phyloP scores from a whole-genome alignment of 768 basidiomycete genomes.

The Coprinopsis strossmayeri region DNA sequence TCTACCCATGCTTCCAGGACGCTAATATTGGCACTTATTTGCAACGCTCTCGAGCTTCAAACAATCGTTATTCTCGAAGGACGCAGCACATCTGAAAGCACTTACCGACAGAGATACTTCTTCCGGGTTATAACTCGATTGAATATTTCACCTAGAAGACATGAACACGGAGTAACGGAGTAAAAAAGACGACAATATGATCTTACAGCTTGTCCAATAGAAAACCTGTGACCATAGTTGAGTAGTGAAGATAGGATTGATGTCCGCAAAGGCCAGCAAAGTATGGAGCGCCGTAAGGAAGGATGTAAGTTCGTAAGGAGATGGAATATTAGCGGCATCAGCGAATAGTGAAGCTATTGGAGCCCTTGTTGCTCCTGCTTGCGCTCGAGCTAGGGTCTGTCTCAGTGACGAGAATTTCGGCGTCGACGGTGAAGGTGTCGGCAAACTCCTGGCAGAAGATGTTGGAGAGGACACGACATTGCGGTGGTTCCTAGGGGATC shows the following conservation, averaged over 20 bases:
- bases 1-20: constrained; percentile 90
- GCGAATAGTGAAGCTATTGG: constrained; percentile 46
- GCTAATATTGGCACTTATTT: constrained; percentile 83
- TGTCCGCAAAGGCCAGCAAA: constrained; percentile 75
- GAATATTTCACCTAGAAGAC: constrained; percentile 65
- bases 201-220: constrained; percentile 91
- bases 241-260: constrained; percentile 82
- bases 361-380: constrained; percentile 35
- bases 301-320: constrained; percentile 55
- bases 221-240: constrained; percentile 98
- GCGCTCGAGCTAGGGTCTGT: constrained; percentile 53
- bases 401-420: constrained; percentile 61
- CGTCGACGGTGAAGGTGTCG: constrained; percentile 33
- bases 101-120: constrained; percentile 86
- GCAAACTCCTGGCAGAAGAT: constrained; percentile 44
- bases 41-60: constrained; percentile 75
- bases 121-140: constrained; percentile 85
- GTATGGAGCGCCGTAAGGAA: constrained; percentile 85
- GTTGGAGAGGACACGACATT: constrained; percentile 44
- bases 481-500: constrained; percentile 26
- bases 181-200: background rate
- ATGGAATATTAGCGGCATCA: constrained; percentile 34
- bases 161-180: constrained; percentile 1
- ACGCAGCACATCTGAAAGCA: background rate
- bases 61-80: background rate